Evolutionary conservation across 139 green algal genomes (phyloP).

Genomic region (Marvania coccoides): DNA sequence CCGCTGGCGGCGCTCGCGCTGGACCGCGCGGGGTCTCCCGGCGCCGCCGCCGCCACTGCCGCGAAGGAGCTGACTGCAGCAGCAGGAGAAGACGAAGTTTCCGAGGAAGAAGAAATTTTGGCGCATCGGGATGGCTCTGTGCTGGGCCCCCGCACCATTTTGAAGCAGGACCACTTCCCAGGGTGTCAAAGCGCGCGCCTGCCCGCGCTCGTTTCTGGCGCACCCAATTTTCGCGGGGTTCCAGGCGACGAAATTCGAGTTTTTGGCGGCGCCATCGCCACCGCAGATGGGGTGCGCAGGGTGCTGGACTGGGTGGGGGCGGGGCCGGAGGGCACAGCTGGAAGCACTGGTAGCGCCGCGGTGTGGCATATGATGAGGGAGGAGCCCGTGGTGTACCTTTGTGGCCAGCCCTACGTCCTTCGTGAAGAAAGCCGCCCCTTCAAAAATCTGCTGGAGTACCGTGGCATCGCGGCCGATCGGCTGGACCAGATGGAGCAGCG

Average conservation of each 20-base stretch:
- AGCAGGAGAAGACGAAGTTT: conserved; percentile 3
- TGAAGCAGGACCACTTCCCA: conserved; percentile 83
- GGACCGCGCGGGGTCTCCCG: conserved; percentile 25
- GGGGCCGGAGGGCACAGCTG: neutral
- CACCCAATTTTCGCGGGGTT: conserved; percentile 78
- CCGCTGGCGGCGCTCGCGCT: conserved; percentile 74
- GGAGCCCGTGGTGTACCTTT: conserved; percentile 92
- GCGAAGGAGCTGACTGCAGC: neutral
- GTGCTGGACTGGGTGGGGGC: conserved; percentile 50
- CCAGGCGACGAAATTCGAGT: conserved; percentile 42
- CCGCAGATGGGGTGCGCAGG: conserved; percentile 43
- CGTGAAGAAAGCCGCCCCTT: conserved; percentile 80
- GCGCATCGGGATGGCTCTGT: conserved; percentile 51
- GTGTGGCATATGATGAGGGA: conserved; percentile 95
- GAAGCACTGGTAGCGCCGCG: conserved; percentile 3
- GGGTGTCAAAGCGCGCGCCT: conserved; percentile 49
- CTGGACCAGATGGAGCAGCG: conserved; percentile 88
- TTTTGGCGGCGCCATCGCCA: conserved; percentile 84
- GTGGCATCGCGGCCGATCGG: conserved; percentile 69
- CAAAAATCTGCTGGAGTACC: conserved; percentile 94
- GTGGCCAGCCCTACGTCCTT: conserved; percentile 86
- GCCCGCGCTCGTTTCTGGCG: conserved; percentile 21
- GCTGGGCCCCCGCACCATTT: conserved; percentile 68
- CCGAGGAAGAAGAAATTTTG: conserved; percentile 28
- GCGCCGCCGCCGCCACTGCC: neutral